A percentile compares a stretch with the other conserved stretches of the same genome.
phyloP scores from a whole-genome alignment of 2,329 filamentous ascomycete species.

The Chrysoporthe deuterocubensis region DNA sequence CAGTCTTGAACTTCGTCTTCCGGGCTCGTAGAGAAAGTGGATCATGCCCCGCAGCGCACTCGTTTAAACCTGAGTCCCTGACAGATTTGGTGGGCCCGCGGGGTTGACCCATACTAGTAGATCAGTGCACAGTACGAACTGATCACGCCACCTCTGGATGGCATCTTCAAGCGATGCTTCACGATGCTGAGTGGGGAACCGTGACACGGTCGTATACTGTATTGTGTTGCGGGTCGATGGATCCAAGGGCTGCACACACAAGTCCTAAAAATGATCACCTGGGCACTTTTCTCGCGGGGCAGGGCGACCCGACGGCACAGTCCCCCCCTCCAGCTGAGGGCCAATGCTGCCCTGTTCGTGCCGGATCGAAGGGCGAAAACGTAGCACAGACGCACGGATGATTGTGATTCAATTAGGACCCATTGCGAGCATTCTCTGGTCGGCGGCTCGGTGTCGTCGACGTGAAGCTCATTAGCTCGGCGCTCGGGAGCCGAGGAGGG shows the following conservation, averaged over 20 bases:
- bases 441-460: background rate
- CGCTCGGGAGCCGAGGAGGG: constrained; percentile 18
- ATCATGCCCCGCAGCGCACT: constrained; percentile 1
- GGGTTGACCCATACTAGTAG: constrained; percentile 7
- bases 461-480: background rate
- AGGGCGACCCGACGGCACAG: background rate
- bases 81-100: constrained; percentile 11
- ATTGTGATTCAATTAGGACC: background rate
- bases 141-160: constrained; percentile 7
- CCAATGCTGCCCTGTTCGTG: background rate
- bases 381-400: background rate
- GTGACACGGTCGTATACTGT: constrained; percentile 3
- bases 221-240: background rate
- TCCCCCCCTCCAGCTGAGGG: background rate
- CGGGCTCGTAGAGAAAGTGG: constrained; percentile 4
- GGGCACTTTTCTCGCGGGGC: background rate
- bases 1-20: background rate
- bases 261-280: constrained; percentile 12
- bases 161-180: background rate
- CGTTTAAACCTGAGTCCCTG: constrained; percentile 8
- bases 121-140: constrained; percentile 12
- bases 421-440: background rate
- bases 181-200: background rate
- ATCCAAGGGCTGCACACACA: constrained; percentile 4
- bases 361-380: background rate